phyloP scores from a whole-genome alignment of 257 asterid species.

The Salvia rosmarinus region DNA sequence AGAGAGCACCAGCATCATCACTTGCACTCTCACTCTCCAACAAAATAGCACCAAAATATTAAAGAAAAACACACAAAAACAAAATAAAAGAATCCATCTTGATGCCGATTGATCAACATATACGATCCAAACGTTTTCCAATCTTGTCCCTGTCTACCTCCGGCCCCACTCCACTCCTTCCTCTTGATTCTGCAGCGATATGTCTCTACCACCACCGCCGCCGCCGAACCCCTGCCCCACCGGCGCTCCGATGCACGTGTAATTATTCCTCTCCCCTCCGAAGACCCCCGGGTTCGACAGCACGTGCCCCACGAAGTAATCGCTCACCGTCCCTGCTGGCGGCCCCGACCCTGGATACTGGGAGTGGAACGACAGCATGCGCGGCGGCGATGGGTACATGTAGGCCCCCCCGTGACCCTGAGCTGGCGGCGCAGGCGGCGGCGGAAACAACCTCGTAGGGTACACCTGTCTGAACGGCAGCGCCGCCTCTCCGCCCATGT shows the following conservation, averaged over 20 bases:
- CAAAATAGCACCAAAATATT: conserved; percentile 20
- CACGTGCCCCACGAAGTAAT: conserved; percentile 71
- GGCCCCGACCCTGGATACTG: conserved; percentile 44
- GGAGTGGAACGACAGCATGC: conserved; percentile 52
- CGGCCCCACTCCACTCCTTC: conserved; percentile 56
- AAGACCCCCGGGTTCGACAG: conserved; percentile 29
- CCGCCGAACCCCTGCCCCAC: conserved; percentile 50
- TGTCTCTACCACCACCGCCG: conserved; percentile 39
- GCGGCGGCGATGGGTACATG: conserved; percentile 62
- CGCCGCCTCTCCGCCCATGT: conserved; percentile 41
- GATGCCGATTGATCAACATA: conserved; percentile 54
- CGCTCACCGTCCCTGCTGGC: conserved; percentile 39
- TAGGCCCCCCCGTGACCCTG: conserved; percentile 33
- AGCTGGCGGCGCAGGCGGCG: conserved; percentile 38
- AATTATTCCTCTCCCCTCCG: conserved; percentile 28
- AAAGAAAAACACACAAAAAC: conserved; percentile 8
- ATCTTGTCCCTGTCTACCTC: conserved; percentile 44
- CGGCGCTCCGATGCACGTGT: conserved; percentile 90
- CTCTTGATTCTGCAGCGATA: conserved; percentile 42
- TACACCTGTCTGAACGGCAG: conserved; percentile 58
- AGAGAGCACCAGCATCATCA: conserved; percentile 23
- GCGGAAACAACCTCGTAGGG: conserved; percentile 56
- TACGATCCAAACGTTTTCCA: conserved; percentile 32
- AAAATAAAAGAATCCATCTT: conserved; percentile 51
- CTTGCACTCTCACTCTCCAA: conserved; percentile 47